A percentile compares a stretch with the other conserved stretches of the same genome.
Conservation (phyloP, 768 basidiomycete species). For the Tricholoma bakamatsutake region DNA sequence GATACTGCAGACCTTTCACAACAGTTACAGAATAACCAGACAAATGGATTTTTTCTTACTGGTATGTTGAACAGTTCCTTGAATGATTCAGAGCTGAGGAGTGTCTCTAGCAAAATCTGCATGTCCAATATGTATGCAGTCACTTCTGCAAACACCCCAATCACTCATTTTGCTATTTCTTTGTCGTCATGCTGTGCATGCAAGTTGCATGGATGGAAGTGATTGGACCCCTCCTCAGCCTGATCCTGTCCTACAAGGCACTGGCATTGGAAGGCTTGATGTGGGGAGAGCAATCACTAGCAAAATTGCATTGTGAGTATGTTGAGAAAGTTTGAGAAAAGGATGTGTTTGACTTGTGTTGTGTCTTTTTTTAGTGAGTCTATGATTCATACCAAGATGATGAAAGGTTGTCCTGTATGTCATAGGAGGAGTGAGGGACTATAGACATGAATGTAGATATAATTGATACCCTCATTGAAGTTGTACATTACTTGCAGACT, state of each 20-base stretch:
- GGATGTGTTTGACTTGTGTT: conserved; percentile 7
- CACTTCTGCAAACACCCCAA: conserved; percentile 53
- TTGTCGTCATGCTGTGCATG: conserved; percentile 86
- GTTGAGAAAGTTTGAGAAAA: background rate
- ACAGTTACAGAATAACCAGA: conserved; percentile 69
- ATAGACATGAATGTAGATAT: conserved; percentile 17
- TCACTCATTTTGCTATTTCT: conserved; percentile 71
- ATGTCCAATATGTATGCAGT: conserved; percentile 64
- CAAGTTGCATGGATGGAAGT: conserved; percentile 63
- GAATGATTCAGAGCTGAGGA: background rate
- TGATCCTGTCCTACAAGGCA: conserved; percentile 46
- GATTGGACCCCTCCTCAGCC: conserved; percentile 57
- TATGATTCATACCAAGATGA: conserved; percentile 57
- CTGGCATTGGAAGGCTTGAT: conserved; percentile 31
- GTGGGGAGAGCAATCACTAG: conserved; percentile 46
- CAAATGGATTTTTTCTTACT: conserved; percentile 25
- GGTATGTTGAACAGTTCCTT: conserved; percentile 18
- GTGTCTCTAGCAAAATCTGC: conserved; percentile 43
- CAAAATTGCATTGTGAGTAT: conserved; percentile 76
- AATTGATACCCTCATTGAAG: background rate
- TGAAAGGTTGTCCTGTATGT: conserved; percentile 76
- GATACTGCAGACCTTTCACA: conserved; percentile 73
- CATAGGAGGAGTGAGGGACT: conserved; percentile 49
- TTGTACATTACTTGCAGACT: no score
- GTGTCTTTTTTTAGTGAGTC: conserved; percentile 57